These are phyloP conservation scores for Lanmaoa rubissima DNA, from an alignment of 768 basidiomycete genomes.

Conservation along the genomic window DNA sequence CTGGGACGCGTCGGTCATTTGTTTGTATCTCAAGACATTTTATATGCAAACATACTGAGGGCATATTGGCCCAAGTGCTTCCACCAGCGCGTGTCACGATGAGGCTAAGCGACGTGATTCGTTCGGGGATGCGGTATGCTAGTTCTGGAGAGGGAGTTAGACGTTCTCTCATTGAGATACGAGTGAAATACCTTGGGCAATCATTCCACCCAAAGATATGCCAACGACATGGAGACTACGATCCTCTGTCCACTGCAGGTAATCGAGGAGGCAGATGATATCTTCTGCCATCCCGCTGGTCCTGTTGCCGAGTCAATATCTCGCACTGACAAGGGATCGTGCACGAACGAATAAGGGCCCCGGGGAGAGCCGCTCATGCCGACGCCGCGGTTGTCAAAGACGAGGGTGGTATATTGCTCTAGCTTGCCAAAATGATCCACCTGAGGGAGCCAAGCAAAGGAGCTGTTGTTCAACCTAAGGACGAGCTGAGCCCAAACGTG, in stretches of 20 bases:
- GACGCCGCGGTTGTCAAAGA: slow-evolving; percentile 85
- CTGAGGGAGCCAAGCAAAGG: slow-evolving; percentile 63
- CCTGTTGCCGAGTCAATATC: slow-evolving; percentile 34
- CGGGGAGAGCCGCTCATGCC: slow-evolving; percentile 69
- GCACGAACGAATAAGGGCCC: slow-evolving; percentile 73
- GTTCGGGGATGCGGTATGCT: slow-evolving; percentile 59
- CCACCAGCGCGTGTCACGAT: slow-evolving; percentile 72
- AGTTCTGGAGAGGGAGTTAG: slow-evolving; percentile 48
- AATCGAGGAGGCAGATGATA: slow-evolving; percentile 60
- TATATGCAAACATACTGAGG: slow-evolving; percentile 47
- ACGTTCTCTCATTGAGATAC: background rate
- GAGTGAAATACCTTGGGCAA: slow-evolving; percentile 57
- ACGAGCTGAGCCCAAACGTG: slow-evolving; percentile 5
- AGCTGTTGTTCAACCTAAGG: slow-evolving; percentile 56
- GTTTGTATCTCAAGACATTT: background rate
- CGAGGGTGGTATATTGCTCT: slow-evolving; percentile 57
- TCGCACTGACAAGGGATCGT: background rate
- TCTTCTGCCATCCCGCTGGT: slow-evolving; percentile 81
- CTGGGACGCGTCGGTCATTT: slow-evolving; percentile 26
- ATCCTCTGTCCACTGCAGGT: slow-evolving; percentile 65
- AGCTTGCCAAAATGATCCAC: slow-evolving; percentile 60
- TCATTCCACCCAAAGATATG: slow-evolving; percentile 81
- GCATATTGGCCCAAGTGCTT: slow-evolving; percentile 52
- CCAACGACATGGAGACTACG: slow-evolving; percentile 71
- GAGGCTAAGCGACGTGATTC: slow-evolving; percentile 65